Evolutionary conservation across 805 yeast species (phyloP).

Genomic region (Henningerozyma blattae): DNA sequence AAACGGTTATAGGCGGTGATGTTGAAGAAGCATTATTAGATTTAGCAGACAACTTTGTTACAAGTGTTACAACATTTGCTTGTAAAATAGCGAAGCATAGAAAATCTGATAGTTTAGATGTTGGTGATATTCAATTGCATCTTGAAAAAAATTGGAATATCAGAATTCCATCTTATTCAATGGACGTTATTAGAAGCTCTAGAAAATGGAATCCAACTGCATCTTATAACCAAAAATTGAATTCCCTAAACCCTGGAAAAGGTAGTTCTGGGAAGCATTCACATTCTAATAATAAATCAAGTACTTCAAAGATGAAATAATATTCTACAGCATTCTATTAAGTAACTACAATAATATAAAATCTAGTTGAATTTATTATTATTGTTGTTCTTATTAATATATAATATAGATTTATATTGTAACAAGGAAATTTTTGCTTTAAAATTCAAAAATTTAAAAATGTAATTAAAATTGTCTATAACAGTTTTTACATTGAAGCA

Average conservation of each 20-base stretch:
- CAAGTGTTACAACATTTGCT: constrained; percentile 84
- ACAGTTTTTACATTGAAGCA: too few relatives aligned
- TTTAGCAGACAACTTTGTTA: constrained; percentile 93
- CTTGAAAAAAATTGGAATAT: constrained; percentile 92
- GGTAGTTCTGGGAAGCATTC: neutral
- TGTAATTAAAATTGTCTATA: too few relatives aligned
- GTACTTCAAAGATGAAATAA: neutral
- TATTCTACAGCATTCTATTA: too few relatives aligned
- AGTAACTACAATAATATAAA: too few relatives aligned
- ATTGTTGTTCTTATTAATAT: too few relatives aligned
- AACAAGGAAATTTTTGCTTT: too few relatives aligned
- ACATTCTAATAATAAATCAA: neutral
- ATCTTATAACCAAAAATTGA: neutral
- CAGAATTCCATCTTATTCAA: constrained; percentile 82
- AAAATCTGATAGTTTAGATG: constrained; percentile 76
- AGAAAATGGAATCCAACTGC: constrained; percentile 57
- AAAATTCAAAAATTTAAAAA: too few relatives aligned
- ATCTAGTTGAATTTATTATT: too few relatives aligned
- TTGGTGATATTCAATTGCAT: constrained; percentile 82
- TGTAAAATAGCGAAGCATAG: constrained; percentile 93
- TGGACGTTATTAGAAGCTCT: constrained; percentile 77
- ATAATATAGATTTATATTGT: too few relatives aligned
- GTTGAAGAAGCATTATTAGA: constrained; percentile 86
- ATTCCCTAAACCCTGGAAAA: neutral
- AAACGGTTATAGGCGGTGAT: constrained; percentile 86